Evolutionary conservation across 768 basidiomycete genomes (phyloP).

Genomic region (Chiua virens): DNA sequence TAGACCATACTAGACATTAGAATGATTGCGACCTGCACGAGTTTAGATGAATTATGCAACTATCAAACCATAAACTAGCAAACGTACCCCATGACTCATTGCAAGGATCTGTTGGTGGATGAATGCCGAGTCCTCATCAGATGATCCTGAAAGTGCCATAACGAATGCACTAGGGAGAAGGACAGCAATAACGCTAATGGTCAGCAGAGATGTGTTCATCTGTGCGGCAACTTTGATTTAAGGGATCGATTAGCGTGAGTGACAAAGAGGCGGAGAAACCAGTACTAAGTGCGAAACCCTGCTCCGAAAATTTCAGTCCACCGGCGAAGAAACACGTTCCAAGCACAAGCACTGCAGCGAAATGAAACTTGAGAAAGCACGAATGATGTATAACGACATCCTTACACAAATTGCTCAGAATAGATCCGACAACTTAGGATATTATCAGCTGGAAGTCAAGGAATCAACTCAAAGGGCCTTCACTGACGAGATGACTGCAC

Average conservation of each 20-base stretch:
- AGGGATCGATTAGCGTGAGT: background rate
- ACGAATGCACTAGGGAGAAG: conserved; percentile 77
- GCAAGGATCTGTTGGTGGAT: conserved; percentile 50
- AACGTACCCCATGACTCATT: conserved; percentile 75
- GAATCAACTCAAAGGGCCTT: background rate
- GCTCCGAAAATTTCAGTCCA: conserved; percentile 72
- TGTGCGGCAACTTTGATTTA: conserved; percentile 59
- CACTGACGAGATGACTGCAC: conserved; percentile 77
- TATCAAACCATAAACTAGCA: conserved; percentile 38
- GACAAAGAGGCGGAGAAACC: background rate
- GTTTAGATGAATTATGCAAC: conserved; percentile 4
- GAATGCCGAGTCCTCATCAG: conserved; percentile 12
- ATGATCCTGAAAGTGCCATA: conserved; percentile 37
- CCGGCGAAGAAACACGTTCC: conserved; percentile 88
- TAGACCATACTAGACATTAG: conserved; percentile 64
- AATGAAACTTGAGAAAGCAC: background rate
- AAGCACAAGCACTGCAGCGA: conserved; percentile 66
- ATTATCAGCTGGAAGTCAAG: background rate
- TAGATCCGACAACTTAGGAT: conserved; percentile 71
- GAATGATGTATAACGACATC: background rate
- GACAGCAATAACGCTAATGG: conserved; percentile 76
- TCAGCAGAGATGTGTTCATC: conserved; percentile 70
- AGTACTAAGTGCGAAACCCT: conserved; percentile 73
- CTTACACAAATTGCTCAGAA: conserved; percentile 73
- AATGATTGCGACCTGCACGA: conserved; percentile 64